These are phyloP conservation scores for Hypoxylon rickii DNA, from an alignment of 495 filamentous ascomycete species.

Conservation along the genomic window DNA sequence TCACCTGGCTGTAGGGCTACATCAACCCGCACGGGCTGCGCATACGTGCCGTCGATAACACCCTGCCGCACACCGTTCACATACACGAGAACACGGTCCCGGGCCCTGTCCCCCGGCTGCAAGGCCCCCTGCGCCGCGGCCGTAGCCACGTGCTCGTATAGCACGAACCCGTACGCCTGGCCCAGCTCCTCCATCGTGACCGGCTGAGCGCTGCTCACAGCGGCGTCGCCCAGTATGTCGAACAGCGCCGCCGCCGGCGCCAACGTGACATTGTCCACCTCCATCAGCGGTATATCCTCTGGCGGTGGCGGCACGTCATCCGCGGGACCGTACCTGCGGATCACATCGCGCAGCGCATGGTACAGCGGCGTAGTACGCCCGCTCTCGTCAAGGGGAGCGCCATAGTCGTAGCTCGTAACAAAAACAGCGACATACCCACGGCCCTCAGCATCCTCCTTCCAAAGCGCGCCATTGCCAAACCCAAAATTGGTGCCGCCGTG, in stretches of 20 bases:
- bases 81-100: slow-evolving; percentile 52
- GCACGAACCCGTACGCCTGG: slow-evolving; percentile 47
- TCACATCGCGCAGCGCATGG: slow-evolving; percentile 41
- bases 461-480: slow-evolving; percentile 50
- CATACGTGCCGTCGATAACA: slow-evolving; percentile 51
- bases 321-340: slow-evolving; percentile 41
- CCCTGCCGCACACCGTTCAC: slow-evolving; percentile 45
- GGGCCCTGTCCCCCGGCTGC: slow-evolving; percentile 44
- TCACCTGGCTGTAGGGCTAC: slow-evolving; percentile 44
- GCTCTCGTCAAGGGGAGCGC: slow-evolving; percentile 53
- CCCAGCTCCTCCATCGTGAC: slow-evolving; percentile 52
- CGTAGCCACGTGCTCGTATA: slow-evolving; percentile 46
- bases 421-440: slow-evolving; percentile 35
- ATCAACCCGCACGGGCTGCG: slow-evolving; percentile 37
- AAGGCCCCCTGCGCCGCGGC: slow-evolving; percentile 34
- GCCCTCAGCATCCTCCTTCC: slow-evolving; percentile 31
- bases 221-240: slow-evolving; percentile 30
- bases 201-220: slow-evolving; percentile 20
- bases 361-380: slow-evolving; percentile 51
- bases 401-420: slow-evolving; percentile 55
- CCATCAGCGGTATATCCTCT: slow-evolving; percentile 37
- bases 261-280: slow-evolving; percentile 39
- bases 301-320: slow-evolving; percentile 39
- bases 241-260: slow-evolving; percentile 35
- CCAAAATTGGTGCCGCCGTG: slow-evolving; percentile 55